These are phyloP conservation scores for Pythium oligandrum DNA, from an alignment of 352 stramenopile genomes.

Conservation along the genomic window DNA sequence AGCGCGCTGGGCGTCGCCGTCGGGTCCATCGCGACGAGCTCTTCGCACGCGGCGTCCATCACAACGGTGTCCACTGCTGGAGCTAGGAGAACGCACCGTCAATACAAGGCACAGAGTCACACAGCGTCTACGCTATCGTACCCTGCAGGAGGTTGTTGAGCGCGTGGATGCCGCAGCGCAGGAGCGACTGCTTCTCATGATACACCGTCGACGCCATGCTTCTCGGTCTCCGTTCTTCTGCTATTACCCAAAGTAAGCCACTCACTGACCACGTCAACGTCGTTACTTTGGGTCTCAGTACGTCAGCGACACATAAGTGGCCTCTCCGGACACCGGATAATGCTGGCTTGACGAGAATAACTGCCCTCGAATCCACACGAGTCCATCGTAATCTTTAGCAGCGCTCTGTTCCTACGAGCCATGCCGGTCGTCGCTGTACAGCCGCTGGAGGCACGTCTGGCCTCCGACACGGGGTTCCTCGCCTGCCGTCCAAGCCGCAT, in stretches of 20 bases:
- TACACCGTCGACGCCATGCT: constrained; percentile 27
- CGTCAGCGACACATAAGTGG: too few species aligned
- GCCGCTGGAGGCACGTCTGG: too few species aligned
- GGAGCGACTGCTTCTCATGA: constrained; percentile 69
- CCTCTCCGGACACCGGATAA: neutral
- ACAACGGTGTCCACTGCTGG: constrained; percentile 39
- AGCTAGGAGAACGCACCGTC: constrained; percentile 16
- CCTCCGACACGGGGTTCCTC: too few species aligned
- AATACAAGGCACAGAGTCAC: neutral
- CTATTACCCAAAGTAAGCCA: constrained; percentile 1
- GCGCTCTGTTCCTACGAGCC: too few species aligned
- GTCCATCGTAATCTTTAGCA: neutral
- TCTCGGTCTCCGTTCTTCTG: neutral
- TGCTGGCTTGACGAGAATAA: constrained; percentile 1
- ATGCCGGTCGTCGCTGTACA: too few species aligned
- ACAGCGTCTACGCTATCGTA: constrained; percentile 8
- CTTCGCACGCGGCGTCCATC: constrained; percentile 41
- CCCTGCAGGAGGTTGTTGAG: constrained; percentile 80
- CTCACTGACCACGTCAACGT: neutral
- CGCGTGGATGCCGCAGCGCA: constrained; percentile 74
- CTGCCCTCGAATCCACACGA: neutral
- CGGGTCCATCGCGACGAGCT: constrained; percentile 22
- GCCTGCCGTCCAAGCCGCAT: too few species aligned
- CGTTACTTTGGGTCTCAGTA: too few species aligned
- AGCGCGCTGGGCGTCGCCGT: constrained; percentile 10